A percentile compares a stretch with the other conserved stretches of the same genome.
Evolutionary conservation across 2,329 filamentous ascomycete species (phyloP).

Genomic region (Penicillium sp.): DNA sequence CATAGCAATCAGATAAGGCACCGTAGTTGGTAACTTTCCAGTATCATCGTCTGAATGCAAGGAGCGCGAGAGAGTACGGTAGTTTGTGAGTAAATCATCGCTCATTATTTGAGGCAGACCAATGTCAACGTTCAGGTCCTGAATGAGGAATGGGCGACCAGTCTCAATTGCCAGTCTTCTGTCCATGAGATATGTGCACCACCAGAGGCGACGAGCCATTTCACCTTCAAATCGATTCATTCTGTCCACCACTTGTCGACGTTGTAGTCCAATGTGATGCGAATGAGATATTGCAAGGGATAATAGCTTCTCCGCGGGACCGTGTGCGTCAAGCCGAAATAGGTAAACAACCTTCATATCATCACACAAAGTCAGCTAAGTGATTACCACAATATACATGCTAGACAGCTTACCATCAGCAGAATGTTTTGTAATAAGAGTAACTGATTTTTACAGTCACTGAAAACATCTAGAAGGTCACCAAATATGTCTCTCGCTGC

Average conservation of each 20-base stretch:
- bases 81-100: conserved; percentile 16
- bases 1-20: conserved; percentile 25
- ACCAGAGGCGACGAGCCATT: conserved; percentile 32
- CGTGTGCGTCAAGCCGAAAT: conserved; percentile 22
- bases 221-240: conserved; percentile 21
- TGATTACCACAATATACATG: neutral
- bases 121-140: conserved; percentile 27
- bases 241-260: conserved; percentile 14
- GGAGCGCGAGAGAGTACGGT: neutral
- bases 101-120: conserved; percentile 18
- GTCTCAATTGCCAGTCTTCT: conserved; percentile 27
- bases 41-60: neutral
- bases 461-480: conserved; percentile 17
- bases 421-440: conserved; percentile 18
- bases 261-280: conserved; percentile 26
- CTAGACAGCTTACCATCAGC: conserved; percentile 14
- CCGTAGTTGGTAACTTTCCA: neutral
- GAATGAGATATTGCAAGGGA: conserved; percentile 23
- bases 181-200: conserved; percentile 30
- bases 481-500: conserved; percentile 24
- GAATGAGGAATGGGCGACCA: conserved; percentile 29
- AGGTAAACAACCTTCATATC: conserved; percentile 22
- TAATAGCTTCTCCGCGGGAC: conserved; percentile 17
- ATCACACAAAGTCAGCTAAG: neutral
- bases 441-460: conserved; percentile 15